Evolutionary conservation across 1,139 yeast species (phyloP).

Genomic region (Chernovozyma sophiae-reginae): DNA sequence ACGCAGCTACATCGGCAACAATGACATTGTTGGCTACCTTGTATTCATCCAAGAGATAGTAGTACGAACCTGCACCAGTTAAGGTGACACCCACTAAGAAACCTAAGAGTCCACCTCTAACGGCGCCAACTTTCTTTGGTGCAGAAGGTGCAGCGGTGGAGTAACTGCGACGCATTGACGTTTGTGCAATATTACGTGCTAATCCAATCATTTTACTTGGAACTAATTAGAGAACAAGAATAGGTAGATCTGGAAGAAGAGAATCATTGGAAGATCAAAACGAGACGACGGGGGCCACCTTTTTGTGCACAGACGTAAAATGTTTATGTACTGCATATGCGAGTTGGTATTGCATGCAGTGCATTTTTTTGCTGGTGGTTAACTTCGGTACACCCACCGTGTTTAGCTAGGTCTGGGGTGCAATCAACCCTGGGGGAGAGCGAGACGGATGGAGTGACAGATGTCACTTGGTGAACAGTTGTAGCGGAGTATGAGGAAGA

Average conservation of each 20-base stretch:
- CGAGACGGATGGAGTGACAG: too few relatives aligned
- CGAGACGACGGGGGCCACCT: too few relatives aligned
- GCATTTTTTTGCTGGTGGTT: not conserved
- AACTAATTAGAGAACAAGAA: not conserved
- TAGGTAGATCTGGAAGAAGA: too few relatives aligned
- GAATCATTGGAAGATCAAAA: too few relatives aligned
- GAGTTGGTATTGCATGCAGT: not conserved
- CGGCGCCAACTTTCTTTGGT: constrained; percentile 47
- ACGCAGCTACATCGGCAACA: constrained; percentile 67
- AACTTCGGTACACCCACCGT: not conserved
- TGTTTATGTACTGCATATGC: too few relatives aligned
- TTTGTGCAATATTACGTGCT: constrained; percentile 18
- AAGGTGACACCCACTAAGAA: constrained; percentile 71
- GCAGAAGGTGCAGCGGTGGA: constrained; percentile 25
- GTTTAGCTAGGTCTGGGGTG: not conserved
- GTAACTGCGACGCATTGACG: constrained; percentile 25
- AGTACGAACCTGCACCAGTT: constrained; percentile 75
- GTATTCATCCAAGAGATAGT: constrained; percentile 75
- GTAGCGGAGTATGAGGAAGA: too few relatives aligned
- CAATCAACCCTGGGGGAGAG: too few relatives aligned
- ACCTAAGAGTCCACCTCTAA: constrained; percentile 70
- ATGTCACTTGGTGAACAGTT: too few relatives aligned
- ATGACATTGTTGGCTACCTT: constrained; percentile 68
- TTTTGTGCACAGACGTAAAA: too few relatives aligned
- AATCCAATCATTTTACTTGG: constrained; percentile 13